Evolutionary conservation across 148 eudicot genomes (phyloP).

Genomic region (Chenopodium album): DNA sequence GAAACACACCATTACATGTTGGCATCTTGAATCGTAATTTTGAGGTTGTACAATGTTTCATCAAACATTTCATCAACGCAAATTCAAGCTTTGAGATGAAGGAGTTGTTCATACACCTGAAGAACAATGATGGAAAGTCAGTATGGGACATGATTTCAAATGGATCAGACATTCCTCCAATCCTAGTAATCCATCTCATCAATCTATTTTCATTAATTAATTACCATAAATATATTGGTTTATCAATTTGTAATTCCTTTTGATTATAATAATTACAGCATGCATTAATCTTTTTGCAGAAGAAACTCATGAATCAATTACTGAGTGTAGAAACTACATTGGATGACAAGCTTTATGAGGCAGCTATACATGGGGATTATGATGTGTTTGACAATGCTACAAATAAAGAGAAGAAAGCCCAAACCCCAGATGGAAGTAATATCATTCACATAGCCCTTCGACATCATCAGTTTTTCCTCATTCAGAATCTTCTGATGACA

Average conservation of each 20-base stretch:
- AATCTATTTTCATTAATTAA: neutral
- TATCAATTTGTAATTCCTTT: no score
- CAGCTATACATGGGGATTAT: neutral
- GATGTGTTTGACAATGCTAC: neutral
- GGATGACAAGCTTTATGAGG: neutral
- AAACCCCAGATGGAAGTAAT: constrained; percentile 6
- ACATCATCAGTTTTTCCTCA: neutral
- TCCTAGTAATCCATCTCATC: neutral
- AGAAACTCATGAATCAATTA: neutral
- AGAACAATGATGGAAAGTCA: neutral
- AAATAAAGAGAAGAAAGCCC: no score
- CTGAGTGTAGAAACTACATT: neutral
- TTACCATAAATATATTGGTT: no score
- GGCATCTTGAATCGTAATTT: neutral
- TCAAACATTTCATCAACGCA: neutral
- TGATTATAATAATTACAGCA: no score
- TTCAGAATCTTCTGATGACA: neutral
- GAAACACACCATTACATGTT: constrained; percentile 12
- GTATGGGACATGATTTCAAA: neutral
- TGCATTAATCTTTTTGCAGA: neutral
- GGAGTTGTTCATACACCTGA: neutral
- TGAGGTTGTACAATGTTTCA: neutral
- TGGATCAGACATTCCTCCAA: neutral
- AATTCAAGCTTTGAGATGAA: neutral
- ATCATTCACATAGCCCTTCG: neutral